Evolutionary conservation across 1,284 basidiomycete species (phyloP), one percentile per base, ranked within the genome.

Genomic region (Tranzscheliella williamsii): DNA sequence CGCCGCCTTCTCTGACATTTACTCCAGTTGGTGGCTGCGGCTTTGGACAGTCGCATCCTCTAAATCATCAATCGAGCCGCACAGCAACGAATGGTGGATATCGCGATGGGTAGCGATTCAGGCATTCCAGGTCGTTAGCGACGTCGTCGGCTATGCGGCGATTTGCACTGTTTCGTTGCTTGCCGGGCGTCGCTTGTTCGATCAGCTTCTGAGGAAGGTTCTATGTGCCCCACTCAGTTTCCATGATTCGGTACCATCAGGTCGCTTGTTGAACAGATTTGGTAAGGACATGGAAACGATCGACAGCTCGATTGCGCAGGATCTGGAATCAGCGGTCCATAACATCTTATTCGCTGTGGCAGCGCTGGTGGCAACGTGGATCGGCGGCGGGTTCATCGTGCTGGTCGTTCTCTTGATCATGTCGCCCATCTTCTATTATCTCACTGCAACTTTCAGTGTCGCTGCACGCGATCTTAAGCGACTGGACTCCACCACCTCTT

Each of bases 391-490:
- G 5, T 84, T 86, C 55, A 84, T 85, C 54, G 87, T 87, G 75
- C 87, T 89, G 24, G 41, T 52, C 18, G 48, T 62, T 83, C 85
- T 73, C 81, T 85, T 72, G 16, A 58, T 65, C 13, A 50, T 60
- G 24, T n/a, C 71, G 3, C 55, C 72, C 21, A 33, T 73, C n/a
- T 67, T 70, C 39, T 75, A 74, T 42, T 60, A 42, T 24, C 42
- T 71, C n/a, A 53, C 65, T 39, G 86, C 89, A 4, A 78, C 82
- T 1, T 94, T 93, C 80, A 96, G 95, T 75, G 85, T 90, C 24
- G 83, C 86, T 1, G 90, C 92, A 3, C 83, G 91, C 65, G 91
- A 95, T 75, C 81, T 95, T 57, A 95, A 95, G 82, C 82, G 86
- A 9, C 75, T 88, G 18, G 87, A 88, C 71, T 86, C 86, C 1